Conservation (phyloP, 345 rosid genomes). For the Camelina sativa region DNA sequence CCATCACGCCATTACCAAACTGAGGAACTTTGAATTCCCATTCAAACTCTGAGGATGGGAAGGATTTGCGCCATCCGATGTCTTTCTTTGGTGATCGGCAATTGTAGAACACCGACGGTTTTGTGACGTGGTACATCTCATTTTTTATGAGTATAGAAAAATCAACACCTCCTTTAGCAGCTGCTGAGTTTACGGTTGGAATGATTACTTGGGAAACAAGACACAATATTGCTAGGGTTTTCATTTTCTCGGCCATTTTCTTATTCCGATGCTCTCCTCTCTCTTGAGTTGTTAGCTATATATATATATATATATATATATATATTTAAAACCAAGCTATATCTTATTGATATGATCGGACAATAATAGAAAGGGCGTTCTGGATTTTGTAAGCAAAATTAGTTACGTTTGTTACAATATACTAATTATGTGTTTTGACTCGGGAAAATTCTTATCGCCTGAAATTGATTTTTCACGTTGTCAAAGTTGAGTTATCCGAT, state of each 20-base stretch:
- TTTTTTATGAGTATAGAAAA: conserved; percentile 29
- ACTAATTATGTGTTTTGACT: conserved; percentile 21
- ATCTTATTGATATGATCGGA: neutral
- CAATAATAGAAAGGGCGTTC: conserved; percentile 22
- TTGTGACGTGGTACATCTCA: conserved; percentile 27
- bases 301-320: conserved; percentile 3
- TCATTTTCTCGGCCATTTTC: conserved; percentile 28
- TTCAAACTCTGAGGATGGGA: conserved; percentile 28
- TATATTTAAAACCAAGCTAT: neutral
- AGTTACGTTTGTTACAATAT: conserved; percentile 12
- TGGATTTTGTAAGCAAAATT: conserved; percentile 5
- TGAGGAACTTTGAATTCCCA: conserved; percentile 37
- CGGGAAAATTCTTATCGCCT: neutral
- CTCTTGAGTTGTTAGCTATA: neutral
- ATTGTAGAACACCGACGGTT: conserved; percentile 23
- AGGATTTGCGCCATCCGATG: conserved; percentile 39
- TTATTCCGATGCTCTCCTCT: neutral
- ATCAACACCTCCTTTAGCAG: conserved; percentile 18
- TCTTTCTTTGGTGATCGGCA: conserved; percentile 36
- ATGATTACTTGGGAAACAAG: conserved; percentile 33
- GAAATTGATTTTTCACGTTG: neutral
- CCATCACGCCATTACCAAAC: conserved; percentile 35
- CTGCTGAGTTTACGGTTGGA: conserved; percentile 26
- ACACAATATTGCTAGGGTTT: conserved; percentile 21
- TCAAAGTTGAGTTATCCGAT: conserved; percentile 17